Evolutionary conservation across 495 filamentous ascomycete species (phyloP).

Genomic region (Aspergillus sclerotiicarbonarius): DNA sequence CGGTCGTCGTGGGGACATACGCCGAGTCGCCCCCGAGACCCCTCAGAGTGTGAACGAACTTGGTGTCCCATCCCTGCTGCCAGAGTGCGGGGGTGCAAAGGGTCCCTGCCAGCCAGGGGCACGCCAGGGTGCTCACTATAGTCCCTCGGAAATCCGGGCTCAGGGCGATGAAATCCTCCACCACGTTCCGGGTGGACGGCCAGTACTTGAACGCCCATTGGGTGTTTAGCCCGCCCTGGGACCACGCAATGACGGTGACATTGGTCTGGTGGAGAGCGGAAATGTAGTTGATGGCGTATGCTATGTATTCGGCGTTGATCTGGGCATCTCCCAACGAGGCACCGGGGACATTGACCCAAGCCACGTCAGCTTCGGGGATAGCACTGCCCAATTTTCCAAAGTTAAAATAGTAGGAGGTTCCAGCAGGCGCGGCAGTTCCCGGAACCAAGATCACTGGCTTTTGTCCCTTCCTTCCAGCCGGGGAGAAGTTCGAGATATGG

Average conservation of each 20-base stretch:
- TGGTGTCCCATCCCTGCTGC: conserved; percentile 43
- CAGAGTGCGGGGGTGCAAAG: conserved; percentile 33
- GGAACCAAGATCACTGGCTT: conserved; percentile 46
- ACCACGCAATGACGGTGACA: conserved; percentile 47
- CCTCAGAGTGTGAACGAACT: conserved; percentile 38
- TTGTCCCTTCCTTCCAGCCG: conserved; percentile 29
- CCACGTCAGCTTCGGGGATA: conserved; percentile 35
- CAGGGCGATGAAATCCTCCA: conserved; percentile 43
- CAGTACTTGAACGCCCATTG: conserved; percentile 57
- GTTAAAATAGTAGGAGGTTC: conserved; percentile 37
- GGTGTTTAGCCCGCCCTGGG: conserved; percentile 44
- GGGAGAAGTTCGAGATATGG: conserved; percentile 41
- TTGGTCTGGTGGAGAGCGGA: conserved; percentile 29
- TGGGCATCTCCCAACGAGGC: conserved; percentile 41
- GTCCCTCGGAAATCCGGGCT: conserved; percentile 50
- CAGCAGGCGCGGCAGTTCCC: conserved; percentile 42
- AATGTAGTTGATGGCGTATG: conserved; percentile 49
- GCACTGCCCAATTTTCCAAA: conserved; percentile 40
- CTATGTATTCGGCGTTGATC: conserved; percentile 40
- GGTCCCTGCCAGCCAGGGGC: conserved; percentile 19
- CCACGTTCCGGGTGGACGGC: conserved; percentile 37
- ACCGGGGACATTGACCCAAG: conserved; percentile 51
- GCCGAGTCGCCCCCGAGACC: conserved; percentile 42
- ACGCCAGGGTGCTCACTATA: conserved; percentile 24
- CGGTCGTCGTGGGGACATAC: conserved; percentile 50